Percentiles rank a stretch among this genome's conserved stretches.
phyloP scores from a whole-genome alignment of 352 stramenopile species.

The Blastocystis sp. region DNA sequence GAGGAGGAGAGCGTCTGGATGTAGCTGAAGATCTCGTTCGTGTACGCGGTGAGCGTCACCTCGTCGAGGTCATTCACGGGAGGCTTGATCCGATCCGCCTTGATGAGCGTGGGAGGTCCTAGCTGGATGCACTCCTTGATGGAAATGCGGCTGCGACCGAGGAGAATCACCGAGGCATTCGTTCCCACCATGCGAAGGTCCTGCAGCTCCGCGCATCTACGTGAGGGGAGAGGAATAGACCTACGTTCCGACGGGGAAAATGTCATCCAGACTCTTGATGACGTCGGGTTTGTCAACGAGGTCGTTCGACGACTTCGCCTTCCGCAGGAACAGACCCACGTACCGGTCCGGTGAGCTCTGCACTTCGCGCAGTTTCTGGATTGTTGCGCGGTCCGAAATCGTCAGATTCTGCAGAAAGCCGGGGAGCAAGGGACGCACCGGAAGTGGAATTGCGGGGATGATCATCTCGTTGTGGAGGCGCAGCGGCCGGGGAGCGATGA shows the following conservation, averaged over 20 bases:
- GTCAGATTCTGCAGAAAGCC: slow-evolving; percentile 58
- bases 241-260: slow-evolving; percentile 58
- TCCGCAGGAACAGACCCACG: slow-evolving; percentile 83
- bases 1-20: slow-evolving; percentile 87
- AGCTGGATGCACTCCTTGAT: slow-evolving; percentile 57
- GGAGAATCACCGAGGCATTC: background rate
- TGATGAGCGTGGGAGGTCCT: slow-evolving; percentile 70
- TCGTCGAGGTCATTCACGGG: slow-evolving; percentile 60
- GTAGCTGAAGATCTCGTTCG: slow-evolving; percentile 90
- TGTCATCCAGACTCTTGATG: slow-evolving; percentile 45
- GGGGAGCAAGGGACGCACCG: slow-evolving; percentile 58
- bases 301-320: slow-evolving; percentile 67
- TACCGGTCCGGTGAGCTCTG: slow-evolving; percentile 63
- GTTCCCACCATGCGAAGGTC: slow-evolving; percentile 1
- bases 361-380: slow-evolving; percentile 50
- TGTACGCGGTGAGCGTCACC: slow-evolving; percentile 83
- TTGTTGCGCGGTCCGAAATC: slow-evolving; percentile 57
- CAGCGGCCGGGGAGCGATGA: background rate
- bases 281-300: slow-evolving; percentile 52
- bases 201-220: slow-evolving; percentile 30
- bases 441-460: slow-evolving; percentile 55
- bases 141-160: slow-evolving; percentile 48
- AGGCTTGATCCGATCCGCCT: slow-evolving; percentile 69
- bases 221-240: slow-evolving; percentile 1
- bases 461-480: background rate